Conservation (phyloP, 805 yeast species). For the Sugiyamaella floridensis region DNA sequence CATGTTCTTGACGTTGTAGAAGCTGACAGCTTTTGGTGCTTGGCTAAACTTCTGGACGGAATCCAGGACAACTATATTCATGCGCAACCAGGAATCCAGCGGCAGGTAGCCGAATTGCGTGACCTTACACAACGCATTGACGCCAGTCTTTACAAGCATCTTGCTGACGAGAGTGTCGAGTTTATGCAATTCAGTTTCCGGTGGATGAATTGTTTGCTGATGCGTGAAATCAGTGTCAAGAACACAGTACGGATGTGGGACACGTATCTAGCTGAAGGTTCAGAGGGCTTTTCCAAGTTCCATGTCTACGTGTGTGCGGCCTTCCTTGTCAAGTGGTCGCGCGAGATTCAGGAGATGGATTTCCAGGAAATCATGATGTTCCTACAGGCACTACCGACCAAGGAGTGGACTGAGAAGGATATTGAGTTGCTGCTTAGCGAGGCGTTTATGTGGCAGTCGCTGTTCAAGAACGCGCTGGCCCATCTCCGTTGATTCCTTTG, state of each 20-base stretch:
- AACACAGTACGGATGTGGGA: constrained; percentile 96
- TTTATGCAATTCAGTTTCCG: constrained; percentile 93
- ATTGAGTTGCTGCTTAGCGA: constrained; percentile 88
- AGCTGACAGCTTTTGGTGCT: constrained; percentile 97
- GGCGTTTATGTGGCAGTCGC: constrained; percentile 93
- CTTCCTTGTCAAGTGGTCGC: constrained; percentile 81
- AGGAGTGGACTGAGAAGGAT: constrained; percentile 79
- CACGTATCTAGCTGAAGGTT: constrained; percentile 58
- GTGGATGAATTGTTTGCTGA: constrained; percentile 97
- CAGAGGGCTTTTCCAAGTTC: constrained; percentile 77
- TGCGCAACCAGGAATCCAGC: constrained; percentile 93
- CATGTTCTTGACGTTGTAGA: constrained; percentile 66
- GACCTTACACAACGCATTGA: constrained; percentile 79
- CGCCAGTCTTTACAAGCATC: constrained; percentile 60
- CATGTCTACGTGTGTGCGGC: constrained; percentile 98
- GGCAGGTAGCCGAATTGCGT: constrained; percentile 78
- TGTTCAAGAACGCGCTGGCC: constrained; percentile 84
- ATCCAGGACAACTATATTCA: constrained; percentile 96
- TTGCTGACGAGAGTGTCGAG: constrained; percentile 77
- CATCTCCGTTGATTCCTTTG: constrained; percentile 47
- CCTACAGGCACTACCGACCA: constrained; percentile 84
- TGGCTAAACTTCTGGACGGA: constrained; percentile 83
- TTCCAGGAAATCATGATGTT: constrained; percentile 92
- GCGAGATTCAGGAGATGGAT: constrained; percentile 71
- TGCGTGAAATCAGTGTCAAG: constrained; percentile 81